Conservation (phyloP, 345 rosid genomes). For the Camelina neglecta region DNA sequence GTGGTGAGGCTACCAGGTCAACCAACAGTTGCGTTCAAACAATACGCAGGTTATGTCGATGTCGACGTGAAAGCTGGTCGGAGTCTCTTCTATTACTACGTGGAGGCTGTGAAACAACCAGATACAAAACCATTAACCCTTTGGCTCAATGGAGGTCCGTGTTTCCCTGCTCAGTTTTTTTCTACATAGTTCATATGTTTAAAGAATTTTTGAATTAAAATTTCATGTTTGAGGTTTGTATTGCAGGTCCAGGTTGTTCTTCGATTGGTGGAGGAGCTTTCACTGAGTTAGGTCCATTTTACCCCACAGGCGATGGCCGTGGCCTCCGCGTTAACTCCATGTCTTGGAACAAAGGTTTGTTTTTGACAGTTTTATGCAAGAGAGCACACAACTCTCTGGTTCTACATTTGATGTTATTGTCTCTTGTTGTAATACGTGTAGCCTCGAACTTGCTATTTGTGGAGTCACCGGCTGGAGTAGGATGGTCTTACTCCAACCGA, state of each 20-base stretch:
- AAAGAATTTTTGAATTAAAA: background rate
- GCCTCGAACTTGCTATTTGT: conserved; percentile 88
- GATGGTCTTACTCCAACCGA: conserved; percentile 91
- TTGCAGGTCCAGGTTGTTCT: conserved; percentile 91
- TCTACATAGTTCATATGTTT: background rate
- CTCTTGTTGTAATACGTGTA: conserved; percentile 29
- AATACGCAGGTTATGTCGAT: conserved; percentile 76
- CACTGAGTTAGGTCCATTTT: conserved; percentile 93
- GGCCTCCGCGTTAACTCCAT: conserved; percentile 71
- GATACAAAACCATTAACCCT: conserved; percentile 71
- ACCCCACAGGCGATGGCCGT: conserved; percentile 77
- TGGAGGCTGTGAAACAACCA: conserved; percentile 67
- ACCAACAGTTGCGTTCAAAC: conserved; percentile 71
- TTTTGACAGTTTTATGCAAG: background rate
- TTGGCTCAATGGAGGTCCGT: conserved; percentile 87
- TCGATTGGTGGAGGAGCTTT: conserved; percentile 94
- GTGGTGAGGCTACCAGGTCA: conserved; percentile 78
- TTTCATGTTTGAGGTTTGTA: background rate
- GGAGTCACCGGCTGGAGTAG: conserved; percentile 95
- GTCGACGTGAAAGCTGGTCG: conserved; percentile 68
- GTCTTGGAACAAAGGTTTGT: conserved; percentile 93
- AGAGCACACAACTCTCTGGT: background rate
- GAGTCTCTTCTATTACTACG: conserved; percentile 89
- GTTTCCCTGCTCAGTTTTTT: background rate
- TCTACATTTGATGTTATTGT: conserved; percentile 2